Evolutionary conservation across 1,139 yeast genomes (phyloP).

Genomic region (Yamadazyma epiphylla): DNA sequence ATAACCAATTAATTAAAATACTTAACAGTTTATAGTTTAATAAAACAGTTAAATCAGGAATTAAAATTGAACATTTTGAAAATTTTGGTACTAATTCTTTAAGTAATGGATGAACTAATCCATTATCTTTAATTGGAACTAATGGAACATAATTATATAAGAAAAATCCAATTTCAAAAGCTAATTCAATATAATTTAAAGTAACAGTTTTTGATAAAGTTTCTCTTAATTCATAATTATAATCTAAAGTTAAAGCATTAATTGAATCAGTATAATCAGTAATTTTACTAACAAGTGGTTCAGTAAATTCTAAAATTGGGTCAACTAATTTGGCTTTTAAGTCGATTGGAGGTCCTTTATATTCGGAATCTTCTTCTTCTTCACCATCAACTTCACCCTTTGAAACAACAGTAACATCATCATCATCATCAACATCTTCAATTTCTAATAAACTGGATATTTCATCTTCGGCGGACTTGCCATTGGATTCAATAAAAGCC

Average conservation of each 20-base stretch:
- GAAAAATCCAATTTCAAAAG: conserved; percentile 35
- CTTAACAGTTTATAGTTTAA: conserved; percentile 24
- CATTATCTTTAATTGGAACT: conserved; percentile 36
- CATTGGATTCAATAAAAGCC: conserved; percentile 31
- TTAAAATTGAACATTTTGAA: conserved; percentile 18
- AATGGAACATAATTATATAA: conserved; percentile 32
- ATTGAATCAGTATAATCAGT: conserved; percentile 35
- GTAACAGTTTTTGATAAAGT: conserved; percentile 46
- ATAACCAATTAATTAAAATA: conserved; percentile 39
- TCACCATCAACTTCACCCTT: conserved; percentile 13
- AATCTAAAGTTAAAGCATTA: conserved; percentile 38
- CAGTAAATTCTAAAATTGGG: conserved; percentile 33
- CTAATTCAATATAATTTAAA: conserved; percentile 39
- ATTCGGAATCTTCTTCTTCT: conserved; percentile 23
- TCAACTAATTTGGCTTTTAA: conserved; percentile 36
- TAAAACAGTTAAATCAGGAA: conserved; percentile 37
- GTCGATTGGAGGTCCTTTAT: conserved; percentile 41
- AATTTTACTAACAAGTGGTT: conserved; percentile 23
- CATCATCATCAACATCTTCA: conserved; percentile 16
- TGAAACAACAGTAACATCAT: conserved; percentile 21
- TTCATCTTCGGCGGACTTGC: conserved; percentile 37
- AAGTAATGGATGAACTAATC: conserved; percentile 36
- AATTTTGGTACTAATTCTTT: conserved; percentile 32
- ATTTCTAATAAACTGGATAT: conserved; percentile 26
- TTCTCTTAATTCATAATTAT: conserved; percentile 46